phyloP scores from a whole-genome alignment of 2,329 filamentous ascomycete genomes.

The Beauveria scarabaeidicola region DNA sequence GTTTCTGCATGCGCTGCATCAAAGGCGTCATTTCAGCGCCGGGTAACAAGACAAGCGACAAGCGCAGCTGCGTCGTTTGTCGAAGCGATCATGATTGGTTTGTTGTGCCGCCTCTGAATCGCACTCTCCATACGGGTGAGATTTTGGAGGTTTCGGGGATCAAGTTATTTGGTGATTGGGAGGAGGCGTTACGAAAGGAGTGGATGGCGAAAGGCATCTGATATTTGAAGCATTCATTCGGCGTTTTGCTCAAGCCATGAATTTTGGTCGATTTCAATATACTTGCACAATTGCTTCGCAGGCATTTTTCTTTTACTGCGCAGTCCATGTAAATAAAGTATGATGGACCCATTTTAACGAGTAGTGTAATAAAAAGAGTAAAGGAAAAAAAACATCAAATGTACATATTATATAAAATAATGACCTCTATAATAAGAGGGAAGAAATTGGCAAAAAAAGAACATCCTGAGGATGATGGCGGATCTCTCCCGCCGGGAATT shows the following conservation, averaged over 20 bases:
- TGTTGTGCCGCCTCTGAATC: conserved; percentile 27
- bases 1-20: conserved; percentile 29
- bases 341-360: background rate
- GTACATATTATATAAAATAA: no score
- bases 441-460: background rate
- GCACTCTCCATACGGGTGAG: conserved; percentile 28
- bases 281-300: no score
- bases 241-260: background rate
- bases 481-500: conserved; percentile 19
- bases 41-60: conserved; percentile 23
- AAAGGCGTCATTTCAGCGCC: conserved; percentile 21
- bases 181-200: conserved; percentile 22
- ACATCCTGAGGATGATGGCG: conserved; percentile 11
- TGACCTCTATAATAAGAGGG: no score
- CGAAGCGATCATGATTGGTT: conserved; percentile 32
- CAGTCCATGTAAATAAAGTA: background rate
- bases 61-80: conserved; percentile 24
- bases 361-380: background rate
- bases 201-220: conserved; percentile 18
- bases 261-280: background rate
- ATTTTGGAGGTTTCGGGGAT: conserved; percentile 28
- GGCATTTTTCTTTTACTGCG: no score
- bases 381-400: background rate
- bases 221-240: background rate
- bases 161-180: conserved; percentile 28